Base-by-base conservation (phyloP, 805 yeast genomes). In the Metschnikowia anglica region DNA sequence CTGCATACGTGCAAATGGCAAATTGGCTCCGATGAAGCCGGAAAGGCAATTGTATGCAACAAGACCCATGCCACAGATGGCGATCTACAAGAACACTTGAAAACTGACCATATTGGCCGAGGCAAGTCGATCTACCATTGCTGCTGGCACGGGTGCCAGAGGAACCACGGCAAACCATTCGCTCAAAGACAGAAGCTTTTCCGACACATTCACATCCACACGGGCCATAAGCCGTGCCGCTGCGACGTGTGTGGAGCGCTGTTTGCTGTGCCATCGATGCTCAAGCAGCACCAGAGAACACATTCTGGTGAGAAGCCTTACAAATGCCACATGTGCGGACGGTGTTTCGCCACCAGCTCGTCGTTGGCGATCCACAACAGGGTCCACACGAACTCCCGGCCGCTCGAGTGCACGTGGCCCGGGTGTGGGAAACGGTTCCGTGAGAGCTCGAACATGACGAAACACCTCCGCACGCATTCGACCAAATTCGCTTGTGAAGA, bases 241-340 rank as follows among this genome's bases (percentile, higher is more conserved):
- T 93, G 99, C 64, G 56, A 66, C 0, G 59, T 74, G 0, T 93
- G 99, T 61, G 74, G 79, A 2, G 80, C 82, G 43, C 60, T 71
- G 10, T 89, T 91, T 62, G 86, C 95, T 4, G 87, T 85, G 32
- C 87, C 85, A 37, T 69, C 83, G 24, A 84, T 85, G 74, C 70
- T 93, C 33, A 74, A 75, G 32, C 96, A 88, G 63, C 99, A 93
- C 63, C 62, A 76, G 68, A 70, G 97, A 39, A 81, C 79, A 2
- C 98, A 91, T 61, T 80, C 91, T 1, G 97, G 97, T 2, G 97
- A 89, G 55, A 85, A 81, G 56, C 98, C 98, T 1, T 89, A 74
- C 60, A 62, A 62, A 40, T 91, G 99, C 62, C 68, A 74, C 19
- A 58, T 70, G 1, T 91, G 99, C 62, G 82, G 77, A 4, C 90